Evolutionary conservation across 495 filamentous ascomycete species (phyloP), one percentile per base, ranked within the genome.

Genomic region (Umbilicaria muhlenbergii): DNA sequence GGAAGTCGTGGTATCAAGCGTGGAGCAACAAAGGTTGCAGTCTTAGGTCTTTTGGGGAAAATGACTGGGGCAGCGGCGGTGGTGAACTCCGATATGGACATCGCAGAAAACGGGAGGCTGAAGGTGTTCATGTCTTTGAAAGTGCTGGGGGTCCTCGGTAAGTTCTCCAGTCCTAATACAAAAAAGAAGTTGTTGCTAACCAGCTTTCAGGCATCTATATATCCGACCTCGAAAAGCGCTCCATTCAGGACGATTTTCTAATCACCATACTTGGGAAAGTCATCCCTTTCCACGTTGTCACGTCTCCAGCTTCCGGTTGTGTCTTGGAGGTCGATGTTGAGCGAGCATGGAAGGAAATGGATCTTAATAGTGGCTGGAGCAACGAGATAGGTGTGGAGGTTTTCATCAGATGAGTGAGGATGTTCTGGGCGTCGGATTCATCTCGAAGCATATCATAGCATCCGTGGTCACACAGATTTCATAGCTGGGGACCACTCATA

Each of bases 31-130:
- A 31, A 24, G 11, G 28, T 28, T 28, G 58, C 39, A 39, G 21
- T 16, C 52, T 59, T 98, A 2, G 91, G 91, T 10, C 63, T 98
- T 3, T 49, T 94, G 17, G 83, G 72, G 13, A 93, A 94, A 57
- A 92, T 96, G 80, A 86, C 86, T 2, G 91, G 86, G 7, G 76
- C 78, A 2, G 87, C 83, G 0, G 91, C 86, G 0, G 65, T 95
- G 12, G 53, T 81, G 1, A 62, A 57, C 8, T 77, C 66, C 11
- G 66, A 69, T n/a, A 69, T 76, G 12, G 67, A 64, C 18, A 51
- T 77, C 7, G 61, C 71, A 10, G 62, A 73, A 19, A 78, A 73
- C 36, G 77, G 82, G 3, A 55, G 62, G 4, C 58, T 93, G 21
- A 60, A 75, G 13, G 58, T 87, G 14, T 72, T 75, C 48, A 70